Base-by-base conservation (phyloP, 1,284 basidiomycete species). In the Flammula alnicola region DNA sequence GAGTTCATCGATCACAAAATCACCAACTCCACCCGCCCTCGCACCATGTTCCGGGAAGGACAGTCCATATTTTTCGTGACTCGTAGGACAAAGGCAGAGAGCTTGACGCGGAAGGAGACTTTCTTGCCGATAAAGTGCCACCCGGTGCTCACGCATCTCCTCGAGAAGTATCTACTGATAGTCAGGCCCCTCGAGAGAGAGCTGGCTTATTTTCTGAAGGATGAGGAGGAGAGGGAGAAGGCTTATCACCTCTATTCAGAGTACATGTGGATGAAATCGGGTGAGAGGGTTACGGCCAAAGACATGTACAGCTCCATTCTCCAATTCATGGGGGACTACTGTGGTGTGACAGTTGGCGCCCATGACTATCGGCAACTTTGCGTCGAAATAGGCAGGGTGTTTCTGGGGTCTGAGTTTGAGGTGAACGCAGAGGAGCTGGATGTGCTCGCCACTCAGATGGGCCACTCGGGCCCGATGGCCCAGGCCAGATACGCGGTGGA, bases 81-180 rank as follows among this genome's bases (percentile, higher is more conserved):
- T 6, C 36, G 58, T 11, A 16, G 58, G 6, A 32, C 43, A 5
- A 59, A 59, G 32, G 31, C 31, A 5, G 46, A 54, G 23, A 54
- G 16, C 26, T 35, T 41, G 8, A 44, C 31, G 7, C 6, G 35
- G 3, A 44, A 47, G n/a, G 59, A 58, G 14, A 31, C 32, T 0
- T 60, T 60, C 30, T 32, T 58, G 10, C 58, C 56, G 4, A 54
- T 41, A 5, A 55, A 59, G n/a, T 51, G 48, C 19, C 35, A 35
- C 14, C 55, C 52, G 2, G 12, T 10, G 0, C 47, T 60, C 16
- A 37, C 46, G n/a, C 5, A 29, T 12, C 31, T 52, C 2, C 11
- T 58, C 3, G 23, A 51, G 22, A 22, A 17, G 14, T 59, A 57
- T 30, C 46, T 60, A 7, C 25, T 55, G 1, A 10, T 60, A 4